These are phyloP conservation scores for Mortierella sp. DNA, from an alignment of 371 early-diverging fungal species.

Conservation along the genomic window DNA sequence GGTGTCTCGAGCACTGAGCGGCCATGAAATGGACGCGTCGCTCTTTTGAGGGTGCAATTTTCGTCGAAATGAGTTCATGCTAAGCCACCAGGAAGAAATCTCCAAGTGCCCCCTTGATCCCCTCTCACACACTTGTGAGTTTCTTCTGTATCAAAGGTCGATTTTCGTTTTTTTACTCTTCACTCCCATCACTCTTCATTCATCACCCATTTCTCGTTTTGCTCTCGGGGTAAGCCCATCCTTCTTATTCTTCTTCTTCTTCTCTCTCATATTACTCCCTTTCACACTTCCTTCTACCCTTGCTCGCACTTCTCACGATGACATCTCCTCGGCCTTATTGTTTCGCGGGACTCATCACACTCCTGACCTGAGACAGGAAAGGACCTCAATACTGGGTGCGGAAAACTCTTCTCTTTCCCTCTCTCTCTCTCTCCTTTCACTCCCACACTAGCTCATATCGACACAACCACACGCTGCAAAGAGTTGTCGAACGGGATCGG, in stretches of 20 bases:
- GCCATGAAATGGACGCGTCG: too few species aligned
- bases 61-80: too few species aligned
- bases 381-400: background rate
- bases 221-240: background rate
- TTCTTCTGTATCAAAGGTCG: too few species aligned
- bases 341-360: background rate
- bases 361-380: background rate
- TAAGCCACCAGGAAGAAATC: too few species aligned
- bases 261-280: too few species aligned
- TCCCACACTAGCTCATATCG: background rate
- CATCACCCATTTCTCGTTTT: background rate
- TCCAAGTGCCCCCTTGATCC: background rate
- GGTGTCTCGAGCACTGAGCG: too few species aligned
- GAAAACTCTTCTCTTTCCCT: background rate
- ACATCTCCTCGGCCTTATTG: background rate
- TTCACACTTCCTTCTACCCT: too few species aligned
- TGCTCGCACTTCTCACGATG: background rate
- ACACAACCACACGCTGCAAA: background rate
- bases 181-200: background rate
- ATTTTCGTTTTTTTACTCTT: background rate
- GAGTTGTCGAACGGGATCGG: background rate
- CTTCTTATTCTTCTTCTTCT: background rate
- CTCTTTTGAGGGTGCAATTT: too few species aligned
- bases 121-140: too few species aligned
- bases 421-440: background rate